Evolutionary conservation across 1,139 yeast genomes (phyloP).

Genomic region (Saccharomyces uvarum): DNA sequence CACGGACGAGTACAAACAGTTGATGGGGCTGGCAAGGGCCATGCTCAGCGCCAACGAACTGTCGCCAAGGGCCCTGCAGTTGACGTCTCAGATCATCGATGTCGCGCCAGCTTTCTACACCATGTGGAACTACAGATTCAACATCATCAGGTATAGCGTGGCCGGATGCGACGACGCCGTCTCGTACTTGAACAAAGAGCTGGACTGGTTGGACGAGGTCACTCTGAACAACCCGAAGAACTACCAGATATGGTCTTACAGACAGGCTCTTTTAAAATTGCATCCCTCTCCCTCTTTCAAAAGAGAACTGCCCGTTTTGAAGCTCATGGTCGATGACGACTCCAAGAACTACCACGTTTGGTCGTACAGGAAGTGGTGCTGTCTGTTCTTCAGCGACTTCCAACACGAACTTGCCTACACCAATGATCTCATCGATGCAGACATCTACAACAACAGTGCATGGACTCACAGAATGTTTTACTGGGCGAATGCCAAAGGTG

Average conservation of each 20-base stretch:
- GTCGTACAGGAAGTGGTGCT: conserved; percentile 84
- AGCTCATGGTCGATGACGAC: conserved; percentile 66
- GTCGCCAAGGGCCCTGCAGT: conserved; percentile 60
- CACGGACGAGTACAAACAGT: conserved; percentile 55
- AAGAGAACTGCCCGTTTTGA: conserved; percentile 57
- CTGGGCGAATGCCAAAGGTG: conserved; percentile 15
- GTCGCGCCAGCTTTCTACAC: conserved; percentile 87
- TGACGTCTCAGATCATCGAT: conserved; percentile 57
- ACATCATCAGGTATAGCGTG: conserved; percentile 40
- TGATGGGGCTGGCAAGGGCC: conserved; percentile 58
- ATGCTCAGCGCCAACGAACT: conserved; percentile 54
- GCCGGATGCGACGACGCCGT: conserved; percentile 30
- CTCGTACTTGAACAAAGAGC: conserved; percentile 38
- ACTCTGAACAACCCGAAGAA: conserved; percentile 78
- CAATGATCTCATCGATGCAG: conserved; percentile 45
- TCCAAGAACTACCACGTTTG: conserved; percentile 92
- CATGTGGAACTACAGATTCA: conserved; percentile 73
- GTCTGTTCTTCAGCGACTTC: conserved; percentile 45
- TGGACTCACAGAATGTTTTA: conserved; percentile 83
- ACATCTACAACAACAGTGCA: conserved; percentile 83
- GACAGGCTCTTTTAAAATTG: conserved; percentile 50
- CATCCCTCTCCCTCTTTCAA: conserved; percentile 37
- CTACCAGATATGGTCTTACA: conserved; percentile 93
- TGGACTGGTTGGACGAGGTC: conserved; percentile 70
- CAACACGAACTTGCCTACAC: conserved; percentile 48